Base-by-base conservation (phyloP, 1,139 yeast genomes). In the Nakaseomyces nivariensis region DNA sequence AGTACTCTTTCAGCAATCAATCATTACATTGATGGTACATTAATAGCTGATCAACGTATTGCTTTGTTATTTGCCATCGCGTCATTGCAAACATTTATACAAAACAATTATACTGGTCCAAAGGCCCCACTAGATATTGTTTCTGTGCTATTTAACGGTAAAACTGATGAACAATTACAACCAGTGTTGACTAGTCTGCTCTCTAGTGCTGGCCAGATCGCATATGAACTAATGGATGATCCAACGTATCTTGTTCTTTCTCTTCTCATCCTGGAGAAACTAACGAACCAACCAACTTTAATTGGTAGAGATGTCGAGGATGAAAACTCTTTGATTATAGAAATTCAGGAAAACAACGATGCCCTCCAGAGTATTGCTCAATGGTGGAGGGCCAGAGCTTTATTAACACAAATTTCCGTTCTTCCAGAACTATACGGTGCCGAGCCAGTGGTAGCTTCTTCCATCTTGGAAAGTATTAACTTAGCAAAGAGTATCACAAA, bases 91-190 rank as follows among this genome's bases (percentile, higher is more conserved):
- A 64, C 78, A 1, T 90, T 85, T 61, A 69, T 85, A 25, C 96
- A 88, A 62, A 68, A 77, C 49, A 90, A 90, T 63, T 86, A 76
- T 63, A 87, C 96, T 0, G 97, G 97, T 4, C 97, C 97, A 1
- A 74, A 75, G 27, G 62, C 81, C 0, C 72, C 73, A 0, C 61
- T 71, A 37, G 68, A 67, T 3, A 61, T 72, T 2, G 60, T 64
- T 3, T 69, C 72, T 1, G 54, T 51, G 7, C 27, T 60, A 1
- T 71, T 50, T 36, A 61, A 44, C 17, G 33, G 29, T 17, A 37
- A 38, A 4, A 26, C 36, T 43, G 6, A 29, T 4, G 41, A 36
- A 10, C n/a, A 42, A 26, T 47, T 51, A 7, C 46, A 47, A 3
- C 45, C 49, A 2, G 37, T 26, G 1, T 68, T 86, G 40, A 67